phyloP scores from a whole-genome alignment of 1,284 basidiomycete genomes.

The Cronartium quercuum region DNA sequence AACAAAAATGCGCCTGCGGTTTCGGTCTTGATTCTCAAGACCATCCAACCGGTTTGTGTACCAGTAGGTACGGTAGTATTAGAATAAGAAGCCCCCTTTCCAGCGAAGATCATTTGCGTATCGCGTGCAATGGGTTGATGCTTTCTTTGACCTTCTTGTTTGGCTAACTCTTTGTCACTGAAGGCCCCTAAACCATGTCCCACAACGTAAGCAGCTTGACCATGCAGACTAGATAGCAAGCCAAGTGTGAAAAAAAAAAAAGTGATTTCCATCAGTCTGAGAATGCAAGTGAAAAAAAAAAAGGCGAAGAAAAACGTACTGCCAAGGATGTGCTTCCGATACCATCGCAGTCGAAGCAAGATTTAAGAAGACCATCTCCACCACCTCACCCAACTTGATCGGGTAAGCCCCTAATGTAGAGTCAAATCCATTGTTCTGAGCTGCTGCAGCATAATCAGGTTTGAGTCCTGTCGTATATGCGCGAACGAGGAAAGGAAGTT shows the following conservation, averaged over 20 bases:
- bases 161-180: conserved; percentile 10
- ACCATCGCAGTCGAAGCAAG: conserved; percentile 6
- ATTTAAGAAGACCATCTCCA: conserved; percentile 32
- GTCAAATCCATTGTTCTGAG: conserved; percentile 27
- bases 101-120: conserved; percentile 21
- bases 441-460: conserved; percentile 17
- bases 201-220: conserved; percentile 7
- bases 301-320: neutral
- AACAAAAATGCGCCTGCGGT: conserved; percentile 30
- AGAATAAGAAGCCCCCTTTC: conserved; percentile 9
- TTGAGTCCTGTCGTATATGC: conserved; percentile 17
- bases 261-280: too few species aligned
- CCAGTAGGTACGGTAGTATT: conserved; percentile 11
- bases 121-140: conserved; percentile 11
- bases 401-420: conserved; percentile 5
- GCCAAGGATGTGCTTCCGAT: conserved; percentile 30
- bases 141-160: neutral
- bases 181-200: conserved; percentile 17
- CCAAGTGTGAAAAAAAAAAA: neutral
- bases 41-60: conserved; percentile 27
- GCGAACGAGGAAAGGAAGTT: conserved; percentile 15
- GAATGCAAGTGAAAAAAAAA: too few species aligned
- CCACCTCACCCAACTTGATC: conserved; percentile 21
- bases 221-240: conserved; percentile 14
- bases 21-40: conserved; percentile 17